Conservation (phyloP, 129 eudicot species). For the Artemisia annua region DNA sequence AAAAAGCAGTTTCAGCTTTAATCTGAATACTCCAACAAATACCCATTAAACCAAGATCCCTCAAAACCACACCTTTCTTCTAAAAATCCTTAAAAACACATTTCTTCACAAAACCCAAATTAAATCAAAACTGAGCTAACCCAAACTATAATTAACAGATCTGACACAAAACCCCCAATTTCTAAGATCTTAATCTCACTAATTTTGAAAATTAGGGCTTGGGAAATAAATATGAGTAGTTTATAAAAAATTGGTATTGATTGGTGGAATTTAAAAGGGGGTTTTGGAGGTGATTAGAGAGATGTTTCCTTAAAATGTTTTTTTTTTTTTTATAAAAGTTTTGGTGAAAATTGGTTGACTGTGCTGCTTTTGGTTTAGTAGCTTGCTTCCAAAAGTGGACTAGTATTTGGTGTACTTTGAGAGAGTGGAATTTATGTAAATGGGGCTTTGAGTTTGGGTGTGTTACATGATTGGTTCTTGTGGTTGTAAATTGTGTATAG, state of each 20-base stretch:
- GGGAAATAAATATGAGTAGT: too few relatives aligned
- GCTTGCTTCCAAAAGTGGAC: slow-evolving; percentile 31
- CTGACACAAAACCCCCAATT: slow-evolving; percentile 24
- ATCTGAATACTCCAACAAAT: slow-evolving; percentile 72
- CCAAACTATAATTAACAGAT: slow-evolving; percentile 34
- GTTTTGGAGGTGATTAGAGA: slow-evolving; percentile 4
- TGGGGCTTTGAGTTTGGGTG: too few relatives aligned
- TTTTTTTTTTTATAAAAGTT: slow-evolving; percentile 10
- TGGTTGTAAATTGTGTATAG: too few relatives aligned
- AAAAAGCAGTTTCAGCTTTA: slow-evolving; percentile 57
- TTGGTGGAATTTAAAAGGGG: slow-evolving; percentile 8
- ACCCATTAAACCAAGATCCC: slow-evolving; percentile 53
- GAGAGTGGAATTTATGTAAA: too few relatives aligned
- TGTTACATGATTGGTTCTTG: too few relatives aligned
- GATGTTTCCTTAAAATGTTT: slow-evolving; percentile 16
- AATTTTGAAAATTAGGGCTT: too few relatives aligned
- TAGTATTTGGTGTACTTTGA: too few relatives aligned
- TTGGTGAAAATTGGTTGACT: slow-evolving; percentile 36
- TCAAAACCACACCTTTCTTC: slow-evolving; percentile 15
- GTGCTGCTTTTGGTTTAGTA: slow-evolving; percentile 20
- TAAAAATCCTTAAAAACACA: slow-evolving; percentile 19
- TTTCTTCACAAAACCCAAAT: slow-evolving; percentile 28
- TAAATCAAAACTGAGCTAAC: slow-evolving; percentile 12
- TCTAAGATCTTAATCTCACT: slow-evolving; percentile 15
- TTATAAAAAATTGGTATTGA: neutral